These are phyloP conservation scores for Ogataea hybrid DNA, from an alignment of 1,139 yeast species.

Conservation along the genomic window DNA sequence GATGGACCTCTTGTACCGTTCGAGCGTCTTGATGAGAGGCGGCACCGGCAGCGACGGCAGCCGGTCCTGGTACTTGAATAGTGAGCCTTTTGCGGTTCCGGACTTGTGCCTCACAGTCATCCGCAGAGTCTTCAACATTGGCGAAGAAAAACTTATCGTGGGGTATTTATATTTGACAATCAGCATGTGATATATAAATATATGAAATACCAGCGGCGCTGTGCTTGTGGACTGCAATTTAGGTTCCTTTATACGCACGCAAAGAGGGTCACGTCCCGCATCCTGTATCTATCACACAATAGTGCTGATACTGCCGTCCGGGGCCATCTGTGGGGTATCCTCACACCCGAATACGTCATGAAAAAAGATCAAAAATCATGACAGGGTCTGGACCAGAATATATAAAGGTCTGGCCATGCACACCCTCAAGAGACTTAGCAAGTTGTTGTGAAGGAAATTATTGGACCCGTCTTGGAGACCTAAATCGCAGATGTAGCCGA, in stretches of 20 bases:
- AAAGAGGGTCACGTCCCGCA: not conserved
- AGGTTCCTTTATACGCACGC: not conserved
- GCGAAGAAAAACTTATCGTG: not conserved
- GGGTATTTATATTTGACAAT: conserved; percentile 8
- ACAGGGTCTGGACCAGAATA: not conserved
- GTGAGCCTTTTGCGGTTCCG: conserved; percentile 53
- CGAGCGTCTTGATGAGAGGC: conserved; percentile 67
- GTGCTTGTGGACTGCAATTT: too few species aligned
- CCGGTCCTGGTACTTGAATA: conserved; percentile 68
- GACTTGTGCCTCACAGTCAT: conserved; percentile 11
- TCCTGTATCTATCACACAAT: not conserved
- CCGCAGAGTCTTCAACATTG: conserved; percentile 1
- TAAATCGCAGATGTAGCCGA: not conserved
- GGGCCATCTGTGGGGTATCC: conserved; percentile 1
- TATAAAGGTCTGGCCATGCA: too few species aligned
- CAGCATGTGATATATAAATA: conserved; percentile 7
- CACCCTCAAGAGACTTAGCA: not conserved
- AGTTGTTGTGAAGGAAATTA: not conserved
- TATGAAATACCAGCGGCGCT: not conserved
- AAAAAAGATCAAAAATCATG: not conserved
- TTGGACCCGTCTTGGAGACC: not conserved
- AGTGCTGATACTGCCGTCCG: not conserved
- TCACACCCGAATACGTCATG: conserved; percentile 11
- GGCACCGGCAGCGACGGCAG: conserved; percentile 92
- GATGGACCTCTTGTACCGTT: conserved; percentile 67